Evolutionary conservation across 768 basidiomycete genomes (phyloP).

Genomic region (Tricholoma hemisulphureum): DNA sequence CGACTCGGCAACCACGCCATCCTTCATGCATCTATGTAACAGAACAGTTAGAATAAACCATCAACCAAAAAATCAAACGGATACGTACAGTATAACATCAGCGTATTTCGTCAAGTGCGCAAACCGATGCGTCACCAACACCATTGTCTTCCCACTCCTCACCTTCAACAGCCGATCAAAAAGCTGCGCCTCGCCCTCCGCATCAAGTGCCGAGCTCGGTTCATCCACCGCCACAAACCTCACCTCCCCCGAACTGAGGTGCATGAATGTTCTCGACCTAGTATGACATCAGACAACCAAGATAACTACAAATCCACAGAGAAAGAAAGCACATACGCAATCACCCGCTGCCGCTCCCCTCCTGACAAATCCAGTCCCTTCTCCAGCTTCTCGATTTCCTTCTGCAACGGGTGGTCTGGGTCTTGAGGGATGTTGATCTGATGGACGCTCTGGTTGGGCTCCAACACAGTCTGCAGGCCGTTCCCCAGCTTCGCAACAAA

Average conservation of each 20-base stretch:
- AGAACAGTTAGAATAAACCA: background rate
- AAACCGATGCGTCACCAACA: slow-evolving; percentile 39
- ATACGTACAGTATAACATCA: slow-evolving; percentile 34
- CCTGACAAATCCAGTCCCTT: slow-evolving; percentile 22
- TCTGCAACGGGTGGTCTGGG: slow-evolving; percentile 16
- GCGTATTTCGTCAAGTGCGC: slow-evolving; percentile 36
- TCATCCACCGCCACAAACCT: slow-evolving; percentile 46
- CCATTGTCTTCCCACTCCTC: slow-evolving; percentile 37
- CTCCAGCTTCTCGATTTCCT: slow-evolving; percentile 14
- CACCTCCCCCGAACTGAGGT: slow-evolving; percentile 22
- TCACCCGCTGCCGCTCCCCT: slow-evolving; percentile 27
- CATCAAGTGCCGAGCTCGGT: slow-evolving; percentile 47
- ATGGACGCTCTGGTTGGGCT: slow-evolving; percentile 6
- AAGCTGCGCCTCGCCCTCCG: slow-evolving; percentile 40
- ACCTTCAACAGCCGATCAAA: slow-evolving; percentile 31
- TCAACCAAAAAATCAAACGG: background rate
- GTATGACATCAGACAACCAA: background rate
- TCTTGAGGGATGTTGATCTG: slow-evolving; percentile 14
- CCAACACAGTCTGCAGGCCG: slow-evolving; percentile 18
- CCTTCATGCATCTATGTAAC: slow-evolving; percentile 34
- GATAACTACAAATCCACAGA: background rate
- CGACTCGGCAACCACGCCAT: slow-evolving; percentile 31
- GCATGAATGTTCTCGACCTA: slow-evolving; percentile 34
- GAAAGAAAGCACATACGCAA: slow-evolving; percentile 19
- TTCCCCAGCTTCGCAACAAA: slow-evolving; percentile 17